These are phyloP conservation scores for Saccharomyces hybrid DNA, from an alignment of 1,139 yeast genomes.

Conservation along the genomic window DNA sequence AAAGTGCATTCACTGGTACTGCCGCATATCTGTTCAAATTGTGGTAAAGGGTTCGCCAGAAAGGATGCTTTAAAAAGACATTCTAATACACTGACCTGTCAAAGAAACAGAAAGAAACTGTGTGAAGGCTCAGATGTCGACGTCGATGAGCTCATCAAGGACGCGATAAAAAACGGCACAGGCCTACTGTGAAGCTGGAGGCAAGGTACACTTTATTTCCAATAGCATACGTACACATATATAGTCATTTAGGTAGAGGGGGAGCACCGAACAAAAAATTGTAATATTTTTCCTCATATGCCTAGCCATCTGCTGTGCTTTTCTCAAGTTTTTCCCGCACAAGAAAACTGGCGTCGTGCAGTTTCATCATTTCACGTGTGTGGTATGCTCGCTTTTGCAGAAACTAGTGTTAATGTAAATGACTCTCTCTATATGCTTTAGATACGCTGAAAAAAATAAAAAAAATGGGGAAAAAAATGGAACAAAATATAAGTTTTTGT, in stretches of 20 bases:
- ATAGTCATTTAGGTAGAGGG: background rate
- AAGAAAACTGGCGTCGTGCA: background rate
- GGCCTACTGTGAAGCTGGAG: conserved; percentile 9
- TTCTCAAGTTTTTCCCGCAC: background rate
- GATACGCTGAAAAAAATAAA: background rate
- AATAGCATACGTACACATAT: background rate
- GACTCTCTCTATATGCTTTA: background rate
- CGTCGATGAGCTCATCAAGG: conserved; percentile 23
- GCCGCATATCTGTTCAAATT: conserved; percentile 53
- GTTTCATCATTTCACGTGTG: background rate
- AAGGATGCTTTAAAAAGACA: conserved; percentile 75
- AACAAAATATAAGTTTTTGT: background rate
- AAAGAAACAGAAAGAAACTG: conserved; percentile 51
- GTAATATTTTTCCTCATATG: background rate
- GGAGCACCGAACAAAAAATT: background rate
- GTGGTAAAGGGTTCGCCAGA: conserved; percentile 78
- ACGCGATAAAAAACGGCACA: conserved; percentile 16
- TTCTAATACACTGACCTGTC: conserved; percentile 63
- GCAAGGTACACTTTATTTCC: background rate
- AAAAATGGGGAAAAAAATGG: background rate
- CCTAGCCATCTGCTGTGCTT: background rate
- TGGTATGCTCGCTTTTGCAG: background rate
- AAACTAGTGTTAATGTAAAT: background rate
- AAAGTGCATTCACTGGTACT: conserved; percentile 26
- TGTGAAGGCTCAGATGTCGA: conserved; percentile 24